Evolutionary conservation across 805 yeast genomes (phyloP), one percentile per base, ranked within the genome.

Genomic region (Wickerhamiella cacticola): DNA sequence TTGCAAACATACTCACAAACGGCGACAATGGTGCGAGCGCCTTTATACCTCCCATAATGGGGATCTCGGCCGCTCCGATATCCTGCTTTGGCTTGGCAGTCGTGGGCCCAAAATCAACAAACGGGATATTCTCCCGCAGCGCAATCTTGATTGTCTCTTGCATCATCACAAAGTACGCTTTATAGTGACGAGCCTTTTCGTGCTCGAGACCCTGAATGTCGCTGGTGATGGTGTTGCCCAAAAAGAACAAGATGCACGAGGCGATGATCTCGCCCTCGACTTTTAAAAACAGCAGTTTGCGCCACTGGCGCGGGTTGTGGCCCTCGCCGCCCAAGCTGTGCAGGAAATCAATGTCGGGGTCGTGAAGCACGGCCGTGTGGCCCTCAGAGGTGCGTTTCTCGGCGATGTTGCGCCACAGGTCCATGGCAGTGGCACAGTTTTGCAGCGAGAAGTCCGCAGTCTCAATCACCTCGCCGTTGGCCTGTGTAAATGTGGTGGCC

Each of bases 81-180:
- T 67, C 69, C 48, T 62, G 56, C 54, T 69, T 69, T 12, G 73
- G 68, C 50, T 65, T 66, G 7, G 68, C 64, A 2, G 73, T 69
- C 8, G 73, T 69, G 3, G 73, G 73, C 3, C 73, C 73, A 53
- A 69, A 69, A 53, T 69, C 73, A 18, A 69, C 70, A 54, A 69
- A 69, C 26, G 58, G 53, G 22, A 63, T 57, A 8, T 66, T 65
- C 48, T 65, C 69, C 39, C 56, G 56, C 45, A 69, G 51, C 0
- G 71, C 73, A 15, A 68, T 67, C 19, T 58, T 56, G 22, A 69
- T 68, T n/a, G 68, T 68, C 38, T 66, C 63, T 55, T 69, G 72
- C 73, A 69, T 69, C 73, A 69, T 69, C 18, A 68, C 73, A 56
- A 69, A 69, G 50, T 69, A 69, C 2, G 71, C 72, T 50, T 67